These are phyloP conservation scores for Alternaria postmessia DNA, from an alignment of 2,329 filamentous ascomycete genomes.

Conservation along the genomic window DNA sequence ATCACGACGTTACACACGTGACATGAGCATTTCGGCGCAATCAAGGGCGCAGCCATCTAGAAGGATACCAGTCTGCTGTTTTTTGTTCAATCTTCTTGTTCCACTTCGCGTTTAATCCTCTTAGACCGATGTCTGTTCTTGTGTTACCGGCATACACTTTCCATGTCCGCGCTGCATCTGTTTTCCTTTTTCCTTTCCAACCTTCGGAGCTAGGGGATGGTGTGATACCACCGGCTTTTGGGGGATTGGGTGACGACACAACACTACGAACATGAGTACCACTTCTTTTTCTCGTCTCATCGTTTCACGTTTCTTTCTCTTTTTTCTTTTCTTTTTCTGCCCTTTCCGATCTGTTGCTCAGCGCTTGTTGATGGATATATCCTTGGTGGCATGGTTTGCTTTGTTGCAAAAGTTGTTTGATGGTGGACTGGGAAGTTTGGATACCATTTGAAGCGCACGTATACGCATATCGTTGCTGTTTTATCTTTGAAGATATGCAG, in stretches of 20 bases:
- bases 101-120: conserved; percentile 31
- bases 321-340: not conserved
- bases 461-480: not conserved
- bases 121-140: conserved; percentile 31
- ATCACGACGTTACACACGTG: conserved; percentile 30
- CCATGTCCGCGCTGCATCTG: conserved; percentile 33
- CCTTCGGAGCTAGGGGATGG: conserved; percentile 15
- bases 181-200: not conserved
- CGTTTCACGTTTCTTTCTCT: conserved; percentile 6
- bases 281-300: conserved; percentile 14
- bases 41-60: conserved; percentile 30
- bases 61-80: conserved; percentile 29
- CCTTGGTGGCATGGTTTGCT: conserved; percentile 5
- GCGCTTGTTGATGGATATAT: conserved; percentile 3
- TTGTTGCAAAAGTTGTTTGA: conserved; percentile 7
- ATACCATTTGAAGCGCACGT: conserved; percentile 1
- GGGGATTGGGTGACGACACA: conserved; percentile 22
- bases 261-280: conserved; percentile 29
- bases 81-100: conserved; percentile 27
- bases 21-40: conserved; percentile 38
- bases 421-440: not conserved
- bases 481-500: not conserved
- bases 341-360: not conserved
- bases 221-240: conserved; percentile 22
- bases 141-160: conserved; percentile 23